phyloP scores from a whole-genome alignment of 139 green algal species.

The Tetraselmis striata region DNA sequence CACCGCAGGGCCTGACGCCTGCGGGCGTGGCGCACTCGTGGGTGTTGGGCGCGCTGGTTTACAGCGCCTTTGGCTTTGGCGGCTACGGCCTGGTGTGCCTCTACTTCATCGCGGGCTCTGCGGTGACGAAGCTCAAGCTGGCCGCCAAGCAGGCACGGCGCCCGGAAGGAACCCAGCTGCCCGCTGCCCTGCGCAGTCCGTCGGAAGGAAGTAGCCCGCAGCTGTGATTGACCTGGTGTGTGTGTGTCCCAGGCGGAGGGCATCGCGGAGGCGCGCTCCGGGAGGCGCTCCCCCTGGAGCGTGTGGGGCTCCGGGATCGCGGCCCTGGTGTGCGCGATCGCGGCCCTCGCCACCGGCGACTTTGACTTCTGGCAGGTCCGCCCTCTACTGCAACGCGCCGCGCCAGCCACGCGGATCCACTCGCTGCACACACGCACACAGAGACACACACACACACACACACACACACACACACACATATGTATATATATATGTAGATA shows the following conservation, averaged over 20 bases:
- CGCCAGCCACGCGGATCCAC: background rate
- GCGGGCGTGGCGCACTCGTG: conserved; percentile 60
- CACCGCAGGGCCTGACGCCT: conserved; percentile 53
- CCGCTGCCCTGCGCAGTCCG: too few species aligned
- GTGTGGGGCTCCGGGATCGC: conserved; percentile 89
- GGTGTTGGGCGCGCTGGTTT: conserved; percentile 66
- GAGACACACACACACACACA: too few species aligned
- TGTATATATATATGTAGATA: too few species aligned
- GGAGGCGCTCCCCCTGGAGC: conserved; percentile 62
- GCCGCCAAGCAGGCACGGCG: conserved; percentile 74
- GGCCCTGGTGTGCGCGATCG: conserved; percentile 57
- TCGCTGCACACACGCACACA: too few species aligned
- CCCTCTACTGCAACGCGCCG: conserved; percentile 1
- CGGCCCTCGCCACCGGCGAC: conserved; percentile 46
- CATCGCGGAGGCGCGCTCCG: conserved; percentile 85
- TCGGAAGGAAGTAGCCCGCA: too few species aligned
- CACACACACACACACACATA: too few species aligned
- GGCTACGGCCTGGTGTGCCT: conserved; percentile 83
- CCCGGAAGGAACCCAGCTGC: too few species aligned
- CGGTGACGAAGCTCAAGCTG: conserved; percentile 90
- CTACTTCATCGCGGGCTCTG: conserved; percentile 89
- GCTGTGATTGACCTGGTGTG: too few species aligned
- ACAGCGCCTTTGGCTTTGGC: conserved; percentile 70
- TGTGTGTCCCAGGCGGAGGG: conserved; percentile 55
- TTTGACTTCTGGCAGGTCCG: conserved; percentile 48